Evolutionary conservation across 345 rosid species (phyloP), one percentile per base, ranked within the genome.

Genomic region (Aegle marmelos): DNA sequence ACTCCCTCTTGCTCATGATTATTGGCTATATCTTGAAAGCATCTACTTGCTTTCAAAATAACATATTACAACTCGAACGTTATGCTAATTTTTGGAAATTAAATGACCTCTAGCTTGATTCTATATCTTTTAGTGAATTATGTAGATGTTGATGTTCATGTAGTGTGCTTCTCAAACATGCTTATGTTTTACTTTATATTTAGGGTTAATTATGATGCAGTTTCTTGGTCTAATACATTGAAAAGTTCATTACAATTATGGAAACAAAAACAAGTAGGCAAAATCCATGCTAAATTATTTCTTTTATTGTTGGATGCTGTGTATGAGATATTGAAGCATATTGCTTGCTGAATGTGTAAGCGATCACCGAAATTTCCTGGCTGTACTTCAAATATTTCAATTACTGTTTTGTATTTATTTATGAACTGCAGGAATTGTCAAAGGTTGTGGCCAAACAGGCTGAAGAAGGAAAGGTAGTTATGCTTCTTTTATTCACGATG

Each of bases 391-490:
- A 27, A 30, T 34, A 72, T 27, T 66, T 58, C 39, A 16, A 76
- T 72, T 36, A 65, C 7, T 36, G 22, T 24, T 17, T 60, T 71
- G 28, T 76, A 28, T 59, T 50, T 57, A 21, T 74, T 54, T 61
- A 78, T 9, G 57, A 30, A 75, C 76, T 87, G 80, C 90, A 95
- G 99, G 93, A 95, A 77, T 76, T 95, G 76, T 82, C 93, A 9
- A 95, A 91, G 86, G 79, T 93, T 83, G 99, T 95, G 70, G 97
- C 97, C 41, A 95, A 92, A 83, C 93, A 89, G 81, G 81, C 96
- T 81, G 99, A 95, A 85, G 98, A 95, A 82, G 97, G 97, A 59
- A 93, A 93, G 99, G 99, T 95, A 71, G 57, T 72, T 68, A 61
- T 72, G 31, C 69, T 62, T 81, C 53, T 74, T 48, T 63, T 27